Conservation (phyloP, 306 rosid species). For the Mucuna pruriens region DNA sequence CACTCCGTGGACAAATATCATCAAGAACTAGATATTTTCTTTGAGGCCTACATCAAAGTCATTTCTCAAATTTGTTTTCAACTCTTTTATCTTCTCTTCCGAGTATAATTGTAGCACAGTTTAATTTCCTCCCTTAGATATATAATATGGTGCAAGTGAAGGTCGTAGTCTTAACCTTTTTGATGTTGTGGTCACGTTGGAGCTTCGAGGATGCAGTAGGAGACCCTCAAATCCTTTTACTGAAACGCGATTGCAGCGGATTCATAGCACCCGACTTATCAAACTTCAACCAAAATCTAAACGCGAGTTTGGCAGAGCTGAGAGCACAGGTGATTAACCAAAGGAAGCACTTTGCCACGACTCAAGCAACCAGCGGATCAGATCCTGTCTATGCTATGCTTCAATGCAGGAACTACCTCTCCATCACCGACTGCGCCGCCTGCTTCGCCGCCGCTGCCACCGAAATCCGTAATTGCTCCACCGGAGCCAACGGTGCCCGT, state of each 20-base stretch:
- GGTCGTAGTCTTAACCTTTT: background rate
- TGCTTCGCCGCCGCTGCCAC: constrained; percentile 52
- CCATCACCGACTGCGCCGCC: constrained; percentile 50
- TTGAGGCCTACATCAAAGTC: too few relatives aligned
- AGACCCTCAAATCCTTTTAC: constrained; percentile 48
- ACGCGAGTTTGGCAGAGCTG: constrained; percentile 50
- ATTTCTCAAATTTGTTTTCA: too few relatives aligned
- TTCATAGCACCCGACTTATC: constrained; percentile 55
- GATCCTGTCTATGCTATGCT: constrained; percentile 56
- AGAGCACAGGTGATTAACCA: constrained; percentile 31
- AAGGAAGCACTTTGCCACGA: constrained; percentile 52
- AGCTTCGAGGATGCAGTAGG: constrained; percentile 18
- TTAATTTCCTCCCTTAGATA: too few relatives aligned
- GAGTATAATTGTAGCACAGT: too few relatives aligned
- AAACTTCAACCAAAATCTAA: constrained; percentile 51
- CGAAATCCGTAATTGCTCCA: constrained; percentile 63
- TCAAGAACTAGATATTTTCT: background rate
- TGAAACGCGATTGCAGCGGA: constrained; percentile 65
- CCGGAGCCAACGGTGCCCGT: constrained; percentile 71
- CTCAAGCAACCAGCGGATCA: constrained; percentile 41
- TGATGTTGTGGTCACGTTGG: constrained; percentile 32
- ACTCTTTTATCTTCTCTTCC: too few relatives aligned
- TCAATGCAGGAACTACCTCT: constrained; percentile 68
- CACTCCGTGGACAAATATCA: background rate
- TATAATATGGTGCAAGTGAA: background rate